A percentile compares a stretch with the other conserved stretches of the same genome.
These are phyloP conservation scores for Papiliotrema nemorosa DNA, from an alignment of 1,284 basidiomycete genomes.

Conservation along the genomic window DNA sequence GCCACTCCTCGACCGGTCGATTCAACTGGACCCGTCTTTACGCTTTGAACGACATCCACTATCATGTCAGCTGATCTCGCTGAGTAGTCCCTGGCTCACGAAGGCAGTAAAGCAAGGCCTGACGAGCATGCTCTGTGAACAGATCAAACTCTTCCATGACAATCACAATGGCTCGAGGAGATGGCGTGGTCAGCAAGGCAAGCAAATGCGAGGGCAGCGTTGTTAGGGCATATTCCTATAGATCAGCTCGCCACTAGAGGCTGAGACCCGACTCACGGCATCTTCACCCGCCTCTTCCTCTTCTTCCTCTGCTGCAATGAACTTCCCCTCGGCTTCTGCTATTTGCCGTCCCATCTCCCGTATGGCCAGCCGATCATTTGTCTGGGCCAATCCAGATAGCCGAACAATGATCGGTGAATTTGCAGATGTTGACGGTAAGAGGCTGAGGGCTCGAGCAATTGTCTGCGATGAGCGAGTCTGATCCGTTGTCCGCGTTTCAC, in stretches of 20 bases:
- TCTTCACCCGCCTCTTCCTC: constrained; percentile 48
- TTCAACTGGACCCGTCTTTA: constrained; percentile 45
- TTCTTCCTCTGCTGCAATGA: constrained; percentile 30
- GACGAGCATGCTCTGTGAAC: constrained; percentile 81
- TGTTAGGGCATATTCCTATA: constrained; percentile 53
- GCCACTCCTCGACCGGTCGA: constrained; percentile 60
- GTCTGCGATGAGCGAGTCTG: constrained; percentile 19
- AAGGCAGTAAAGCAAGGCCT: constrained; percentile 85
- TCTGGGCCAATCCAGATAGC: constrained; percentile 79
- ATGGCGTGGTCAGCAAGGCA: constrained; percentile 70
- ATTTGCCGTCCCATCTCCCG: constrained; percentile 83
- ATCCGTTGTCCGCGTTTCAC: constrained; percentile 22
- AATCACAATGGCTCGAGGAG: constrained; percentile 74
- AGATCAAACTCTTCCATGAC: constrained; percentile 87
- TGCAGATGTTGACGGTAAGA: constrained; percentile 32
- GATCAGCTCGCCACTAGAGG: constrained; percentile 2
- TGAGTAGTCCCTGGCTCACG: constrained; percentile 55
- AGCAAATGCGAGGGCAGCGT: constrained; percentile 67
- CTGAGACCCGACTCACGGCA: constrained; percentile 10
- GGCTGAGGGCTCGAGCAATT: constrained; percentile 33
- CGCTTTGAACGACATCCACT: constrained; percentile 53
- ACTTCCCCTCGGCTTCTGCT: constrained; percentile 49
- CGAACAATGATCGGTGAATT: constrained; percentile 67
- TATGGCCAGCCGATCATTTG: constrained; percentile 81
- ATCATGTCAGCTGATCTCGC: not conserved